These are phyloP conservation scores for Vicia villosa DNA, from an alignment of 306 rosid species.

Conservation along the genomic window DNA sequence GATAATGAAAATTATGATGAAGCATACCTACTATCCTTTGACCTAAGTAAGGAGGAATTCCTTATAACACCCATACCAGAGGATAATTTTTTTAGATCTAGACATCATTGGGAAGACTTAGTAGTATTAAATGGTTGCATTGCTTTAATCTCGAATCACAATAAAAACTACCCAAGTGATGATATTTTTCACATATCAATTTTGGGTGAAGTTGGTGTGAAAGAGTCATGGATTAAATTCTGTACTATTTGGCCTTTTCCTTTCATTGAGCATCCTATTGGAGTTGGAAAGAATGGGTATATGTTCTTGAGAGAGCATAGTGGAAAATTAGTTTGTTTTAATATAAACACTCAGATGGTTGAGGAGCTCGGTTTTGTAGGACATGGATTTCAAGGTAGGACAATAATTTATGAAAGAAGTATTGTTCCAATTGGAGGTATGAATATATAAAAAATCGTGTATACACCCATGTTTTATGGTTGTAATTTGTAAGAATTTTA, in stretches of 20 bases:
- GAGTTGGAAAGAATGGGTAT: neutral
- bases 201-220: neutral
- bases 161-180: rapidly evolving
- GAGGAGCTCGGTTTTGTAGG: neutral
- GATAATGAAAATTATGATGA: too few relatives aligned
- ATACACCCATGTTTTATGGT: too few relatives aligned
- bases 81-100: too few relatives aligned
- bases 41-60: neutral
- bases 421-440: neutral
- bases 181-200: neutral
- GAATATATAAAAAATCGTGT: too few relatives aligned
- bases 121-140: neutral
- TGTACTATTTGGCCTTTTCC: neutral
- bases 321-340: neutral
- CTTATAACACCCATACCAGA: neutral
- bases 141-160: neutral
- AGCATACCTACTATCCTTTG: neutral
- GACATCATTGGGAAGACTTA: too few relatives aligned
- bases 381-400: neutral
- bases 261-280: neutral
- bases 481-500: too few relatives aligned
- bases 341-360: neutral
- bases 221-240: neutral
- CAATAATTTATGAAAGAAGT: neutral
- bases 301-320: neutral